These are phyloP conservation scores for Rhynchosporium graminicola DNA, from an alignment of 2,329 filamentous ascomycete species.

Conservation along the genomic window DNA sequence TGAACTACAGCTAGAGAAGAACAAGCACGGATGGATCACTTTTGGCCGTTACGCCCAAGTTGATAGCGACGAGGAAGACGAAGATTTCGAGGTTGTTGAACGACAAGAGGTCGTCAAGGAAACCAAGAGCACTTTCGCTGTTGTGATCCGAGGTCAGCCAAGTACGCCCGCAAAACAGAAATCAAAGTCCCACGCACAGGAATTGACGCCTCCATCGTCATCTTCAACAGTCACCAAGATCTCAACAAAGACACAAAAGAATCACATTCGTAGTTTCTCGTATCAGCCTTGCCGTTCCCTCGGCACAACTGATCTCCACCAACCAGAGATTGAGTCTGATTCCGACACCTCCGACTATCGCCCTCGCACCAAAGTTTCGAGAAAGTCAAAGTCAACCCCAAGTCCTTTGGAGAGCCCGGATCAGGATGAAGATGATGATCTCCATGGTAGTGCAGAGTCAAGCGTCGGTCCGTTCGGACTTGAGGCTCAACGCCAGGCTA, in stretches of 20 bases:
- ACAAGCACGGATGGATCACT: conserved; percentile 7
- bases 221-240: neutral
- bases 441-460: neutral
- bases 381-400: neutral
- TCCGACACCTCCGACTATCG: conserved; percentile 3
- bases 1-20: conserved; percentile 2
- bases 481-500: conserved; percentile 4
- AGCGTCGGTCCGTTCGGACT: neutral
- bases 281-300: neutral
- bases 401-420: neutral
- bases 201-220: neutral
- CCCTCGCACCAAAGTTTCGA: neutral
- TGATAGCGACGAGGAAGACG: neutral
- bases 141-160: neutral
- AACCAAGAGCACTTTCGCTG: conserved; percentile 1
- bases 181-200: neutral
- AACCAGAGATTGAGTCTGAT: neutral
- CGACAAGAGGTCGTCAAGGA: conserved; percentile 1
- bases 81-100: neutral
- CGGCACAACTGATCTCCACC: too few relatives aligned
- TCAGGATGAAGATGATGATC: neutral
- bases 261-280: neutral
- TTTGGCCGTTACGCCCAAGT: conserved; percentile 2
- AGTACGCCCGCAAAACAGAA: neutral
- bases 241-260: neutral